A percentile compares a stretch with the other conserved stretches of the same genome.
Evolutionary conservation across 2,329 filamentous ascomycete genomes (phyloP).

Genomic region (Bipolaris cookei): DNA sequence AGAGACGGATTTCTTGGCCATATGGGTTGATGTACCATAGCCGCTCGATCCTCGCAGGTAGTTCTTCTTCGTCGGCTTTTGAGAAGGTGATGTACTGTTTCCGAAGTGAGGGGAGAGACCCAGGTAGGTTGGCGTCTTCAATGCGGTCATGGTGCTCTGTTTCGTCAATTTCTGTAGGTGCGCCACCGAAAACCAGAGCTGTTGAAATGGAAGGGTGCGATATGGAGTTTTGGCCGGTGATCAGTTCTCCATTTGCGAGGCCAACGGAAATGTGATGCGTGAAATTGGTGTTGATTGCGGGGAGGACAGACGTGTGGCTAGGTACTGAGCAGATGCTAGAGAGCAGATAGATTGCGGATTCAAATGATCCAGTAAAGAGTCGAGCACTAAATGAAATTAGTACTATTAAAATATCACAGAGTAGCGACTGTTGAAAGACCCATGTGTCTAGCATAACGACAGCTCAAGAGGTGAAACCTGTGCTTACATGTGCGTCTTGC

Average conservation of each 20-base stretch:
- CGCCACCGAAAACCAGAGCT: conserved; percentile 31
- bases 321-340: conserved; percentile 87
- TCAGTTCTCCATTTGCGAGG: conserved; percentile 74
- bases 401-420: neutral
- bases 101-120: conserved; percentile 78
- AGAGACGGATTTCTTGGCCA: conserved; percentile 90
- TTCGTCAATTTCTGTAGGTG: conserved; percentile 44
- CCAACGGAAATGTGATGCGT: conserved; percentile 91
- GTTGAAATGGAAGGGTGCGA: conserved; percentile 42
- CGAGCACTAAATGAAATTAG: conserved; percentile 66
- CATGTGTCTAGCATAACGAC: neutral
- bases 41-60: conserved; percentile 77
- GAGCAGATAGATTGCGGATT: conserved; percentile 89
- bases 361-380: conserved; percentile 90
- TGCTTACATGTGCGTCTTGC: neutral
- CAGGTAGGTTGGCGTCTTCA: conserved; percentile 81
- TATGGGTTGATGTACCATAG: conserved; percentile 99
- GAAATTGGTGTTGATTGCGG: conserved; percentile 93
- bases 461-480: neutral
- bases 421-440: neutral
- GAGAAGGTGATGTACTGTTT: conserved; percentile 82
- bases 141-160: conserved; percentile 67
- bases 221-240: conserved; percentile 81
- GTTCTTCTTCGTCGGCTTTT: conserved; percentile 75
- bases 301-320: conserved; percentile 76